Evolutionary conservation across 2,329 filamentous ascomycete genomes (phyloP), one percentile per base, ranked within the genome.

Genomic region (Nothophaeocryptopus gaeumannii): DNA sequence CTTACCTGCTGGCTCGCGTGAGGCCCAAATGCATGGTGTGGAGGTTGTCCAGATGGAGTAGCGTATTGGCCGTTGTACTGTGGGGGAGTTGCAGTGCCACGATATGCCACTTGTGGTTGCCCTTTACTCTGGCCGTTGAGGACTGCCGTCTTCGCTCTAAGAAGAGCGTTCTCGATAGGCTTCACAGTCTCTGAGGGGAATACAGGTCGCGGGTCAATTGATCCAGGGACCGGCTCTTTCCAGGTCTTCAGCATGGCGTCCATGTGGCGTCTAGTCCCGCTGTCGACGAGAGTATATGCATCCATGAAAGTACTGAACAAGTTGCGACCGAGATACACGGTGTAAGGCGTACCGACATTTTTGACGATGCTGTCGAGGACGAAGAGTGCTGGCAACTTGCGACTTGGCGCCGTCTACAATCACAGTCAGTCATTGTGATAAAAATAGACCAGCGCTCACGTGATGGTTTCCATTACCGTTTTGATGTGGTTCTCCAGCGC

Each of bases 361-460:
- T 99, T 99, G 67, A 95, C 91, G 54, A 99, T 92, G 12, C 92
- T 97, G 73, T 99, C 93, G 66, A 99, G 85, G 58, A 99, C 89
- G 72, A 97, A 99, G 26, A 99, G 79, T n/a, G 93, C 89, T 13
- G 93, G 91, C 2, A 99, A 77, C 67, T 97, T 99, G 70, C 90
- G 91, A 54, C 83, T 80, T 34, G 93, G 90, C 39, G 89, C 82
- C 47, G 87, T 89, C 93, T 99, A 72, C 14, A 13, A 36, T 16
- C 15, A 42, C 32, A 44, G 65, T 80, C 63, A 80, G 77, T 63
- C 30, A 40, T 35, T 34, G 11, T 36, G 14, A 38, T 45, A 42
- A 45, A 38, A 49, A 38, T 41, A 51, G 34, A 36, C 36, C 44
- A 39, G 50, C 11, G 8, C 38, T 63, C 58, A 61, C 60, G 51